Evolutionary conservation across 2,329 filamentous ascomycete genomes (phyloP).

Genomic region (Alternaria novae-zelandiae): DNA sequence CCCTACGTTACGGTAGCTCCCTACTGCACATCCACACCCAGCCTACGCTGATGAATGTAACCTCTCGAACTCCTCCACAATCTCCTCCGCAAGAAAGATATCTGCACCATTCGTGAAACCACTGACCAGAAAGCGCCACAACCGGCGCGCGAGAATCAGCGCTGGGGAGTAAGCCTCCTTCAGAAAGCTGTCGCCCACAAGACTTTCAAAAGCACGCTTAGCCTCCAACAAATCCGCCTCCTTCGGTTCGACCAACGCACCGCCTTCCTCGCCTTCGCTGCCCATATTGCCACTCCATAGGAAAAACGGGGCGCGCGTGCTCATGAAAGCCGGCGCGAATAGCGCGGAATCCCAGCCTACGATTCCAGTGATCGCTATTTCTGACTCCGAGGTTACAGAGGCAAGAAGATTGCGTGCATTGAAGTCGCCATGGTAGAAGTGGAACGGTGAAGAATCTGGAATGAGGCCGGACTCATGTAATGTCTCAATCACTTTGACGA

Average conservation of each 20-base stretch:
- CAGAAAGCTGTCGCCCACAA: not conserved
- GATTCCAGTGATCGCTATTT: conserved; percentile 23
- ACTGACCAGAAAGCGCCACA: not conserved
- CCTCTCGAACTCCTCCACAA: not conserved
- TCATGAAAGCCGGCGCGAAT: conserved; percentile 26
- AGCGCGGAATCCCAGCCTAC: conserved; percentile 32
- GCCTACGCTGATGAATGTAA: not conserved
- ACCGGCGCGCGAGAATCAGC: not conserved
- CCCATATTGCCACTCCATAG: conserved; percentile 17
- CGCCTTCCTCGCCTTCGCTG: not conserved
- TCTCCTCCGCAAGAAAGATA: not conserved
- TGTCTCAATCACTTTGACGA: not conserved
- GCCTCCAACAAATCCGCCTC: not conserved
- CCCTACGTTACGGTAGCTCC: too few relatives aligned
- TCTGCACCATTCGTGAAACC: not conserved
- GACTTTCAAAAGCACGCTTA: not conserved
- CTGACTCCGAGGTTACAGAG: not conserved
- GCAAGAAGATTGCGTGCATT: not conserved
- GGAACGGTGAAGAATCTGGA: not conserved
- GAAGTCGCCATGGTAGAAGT: not conserved
- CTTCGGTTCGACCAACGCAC: not conserved
- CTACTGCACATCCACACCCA: not conserved
- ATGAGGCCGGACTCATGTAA: not conserved
- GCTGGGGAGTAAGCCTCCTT: not conserved
- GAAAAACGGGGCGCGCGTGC: conserved; percentile 20